Evolutionary conservation across 352 stramenopile species (phyloP), one percentile per base, ranked within the genome.

Genomic region (Pythium phragmiticola): DNA sequence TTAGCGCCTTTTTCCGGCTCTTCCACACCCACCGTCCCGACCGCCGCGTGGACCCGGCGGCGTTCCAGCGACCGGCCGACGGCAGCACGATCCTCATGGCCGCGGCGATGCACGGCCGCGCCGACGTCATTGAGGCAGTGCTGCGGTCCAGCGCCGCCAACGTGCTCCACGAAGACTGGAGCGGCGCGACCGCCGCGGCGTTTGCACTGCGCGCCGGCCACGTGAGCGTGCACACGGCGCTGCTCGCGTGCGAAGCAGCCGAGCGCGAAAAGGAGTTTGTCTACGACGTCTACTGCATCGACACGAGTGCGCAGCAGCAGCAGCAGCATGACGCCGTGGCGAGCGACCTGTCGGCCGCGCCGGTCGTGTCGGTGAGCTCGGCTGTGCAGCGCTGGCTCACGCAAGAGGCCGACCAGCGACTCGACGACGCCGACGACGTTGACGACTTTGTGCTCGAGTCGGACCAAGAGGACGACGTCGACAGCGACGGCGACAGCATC

Each of bases 251-350:
- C 63, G 86, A 94, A 67, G 70, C 84, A 37, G 77, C 83, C 5
- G 82, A 93, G 63, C 65, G 69, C 19, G 86, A 94, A 58, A 94
- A 92, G 45, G 77, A 90, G 54, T 94, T 79, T 46, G 86, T 94
- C 9, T 94, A 93, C 46, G 86, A 94, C 49, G 80, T 94, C 17
- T 94, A 94, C 73, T 93, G 86, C 49, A 76, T 94, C 46, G 86
- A 94, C 33, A 72, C 88, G 26, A 74, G 75, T 3, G 75, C 78
- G 7, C 89, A 72, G 50, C 65, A 79, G 33, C 43, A 69, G 21
- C 65, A 68, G 58, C 43, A 69, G 8, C 30, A 13, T 6, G 34
- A 13, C 28, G 23, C 41, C 14, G 53, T 66, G 14, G 55, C 57
- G 26, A 59, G 68, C 36, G 66, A 48, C 19, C 39, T 68, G 0